Base-by-base conservation (phyloP, 1,284 basidiomycete species). In the Apiotrichum gracile region DNA sequence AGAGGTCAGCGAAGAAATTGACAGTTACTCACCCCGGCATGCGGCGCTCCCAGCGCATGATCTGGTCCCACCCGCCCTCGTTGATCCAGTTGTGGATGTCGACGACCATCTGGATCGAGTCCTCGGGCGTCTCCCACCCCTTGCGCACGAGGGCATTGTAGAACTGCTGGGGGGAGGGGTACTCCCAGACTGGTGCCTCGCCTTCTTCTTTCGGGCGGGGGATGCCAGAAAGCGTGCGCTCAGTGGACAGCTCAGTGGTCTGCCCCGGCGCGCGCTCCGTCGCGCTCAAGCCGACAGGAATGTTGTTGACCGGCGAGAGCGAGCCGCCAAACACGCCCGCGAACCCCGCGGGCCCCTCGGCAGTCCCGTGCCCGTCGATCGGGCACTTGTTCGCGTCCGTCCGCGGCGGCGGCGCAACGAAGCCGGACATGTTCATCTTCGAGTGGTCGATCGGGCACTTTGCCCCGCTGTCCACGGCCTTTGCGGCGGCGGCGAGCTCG, bases 31-130 rank as follows among this genome's bases (percentile, higher is more conserved):
- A 72, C 72, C 72, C 72, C 29, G 70, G 69, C 62, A 82, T 78
- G 64, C 84, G 78, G 68, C 80, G 81, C 76, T 98, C 96, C 96
- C 96, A 98, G 69, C 85, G 86, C 59, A 91, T 74, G 17, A 99
- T 93, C 76, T 98, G 91, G 54, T 85, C 77, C 96, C 96, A 99
- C 7, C 94, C 96, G 66, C 86, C 81, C 76, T 98, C 96, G 67
- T 99, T 98, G 72, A 98, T 75, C 65, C 93, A 97, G 71, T 99
- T 99, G 75, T 99, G 96, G 35, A 98, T 97, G 52, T 91, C 85
- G 35, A 98, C 96, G 88, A 99, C 97, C 43, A 85, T 91, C 72
- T 94, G 92, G 38, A 98, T 84, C 71, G 91, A 87, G 68, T 97
- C 91, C 74, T 96, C 93, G 0, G 92, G 91, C 4, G 96, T 96